Conservation (phyloP, 1,284 basidiomycete genomes). For the Rugosomyces carneus region DNA sequence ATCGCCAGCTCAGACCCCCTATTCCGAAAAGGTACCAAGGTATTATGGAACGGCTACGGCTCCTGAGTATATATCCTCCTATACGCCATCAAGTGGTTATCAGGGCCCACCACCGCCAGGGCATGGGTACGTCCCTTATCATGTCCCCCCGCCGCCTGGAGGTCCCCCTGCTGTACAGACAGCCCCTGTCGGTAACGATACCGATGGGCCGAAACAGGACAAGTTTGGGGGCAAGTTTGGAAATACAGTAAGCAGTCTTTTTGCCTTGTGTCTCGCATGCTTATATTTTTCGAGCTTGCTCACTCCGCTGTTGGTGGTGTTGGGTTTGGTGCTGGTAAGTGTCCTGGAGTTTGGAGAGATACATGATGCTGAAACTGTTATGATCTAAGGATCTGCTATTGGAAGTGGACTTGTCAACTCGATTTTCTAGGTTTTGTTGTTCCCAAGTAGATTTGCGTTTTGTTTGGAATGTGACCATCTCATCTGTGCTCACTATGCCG, state of each 20-base stretch:
- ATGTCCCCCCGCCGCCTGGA: conserved; percentile 30
- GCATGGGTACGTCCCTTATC: conserved; percentile 27
- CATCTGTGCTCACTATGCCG: too few relatives aligned
- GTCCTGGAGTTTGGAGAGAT: conserved; percentile 18
- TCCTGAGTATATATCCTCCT: neutral
- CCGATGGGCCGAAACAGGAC: conserved; percentile 44
- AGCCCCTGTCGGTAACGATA: conserved; percentile 20
- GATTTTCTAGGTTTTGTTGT: conserved; percentile 33
- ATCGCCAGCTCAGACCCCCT: conserved; percentile 14
- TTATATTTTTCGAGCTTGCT: conserved; percentile 42
- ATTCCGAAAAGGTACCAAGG: conserved; percentile 1
- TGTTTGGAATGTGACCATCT: too few relatives aligned
- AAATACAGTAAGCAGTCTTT: conserved; percentile 38
- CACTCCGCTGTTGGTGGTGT: conserved; percentile 64
- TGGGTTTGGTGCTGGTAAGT: conserved; percentile 59
- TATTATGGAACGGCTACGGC: neutral
- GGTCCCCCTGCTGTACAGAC: conserved; percentile 20
- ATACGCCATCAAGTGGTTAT: conserved; percentile 15
- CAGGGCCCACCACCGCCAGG: conserved; percentile 15
- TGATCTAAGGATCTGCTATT: conserved; percentile 45
- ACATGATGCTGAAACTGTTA: conserved; percentile 1
- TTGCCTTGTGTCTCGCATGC: neutral
- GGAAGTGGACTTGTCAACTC: conserved; percentile 45
- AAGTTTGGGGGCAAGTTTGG: conserved; percentile 50
- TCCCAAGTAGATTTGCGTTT: too few relatives aligned